Evolutionary conservation across 805 yeast species (phyloP).

Genomic region (Middelhovenomyces tepae): DNA sequence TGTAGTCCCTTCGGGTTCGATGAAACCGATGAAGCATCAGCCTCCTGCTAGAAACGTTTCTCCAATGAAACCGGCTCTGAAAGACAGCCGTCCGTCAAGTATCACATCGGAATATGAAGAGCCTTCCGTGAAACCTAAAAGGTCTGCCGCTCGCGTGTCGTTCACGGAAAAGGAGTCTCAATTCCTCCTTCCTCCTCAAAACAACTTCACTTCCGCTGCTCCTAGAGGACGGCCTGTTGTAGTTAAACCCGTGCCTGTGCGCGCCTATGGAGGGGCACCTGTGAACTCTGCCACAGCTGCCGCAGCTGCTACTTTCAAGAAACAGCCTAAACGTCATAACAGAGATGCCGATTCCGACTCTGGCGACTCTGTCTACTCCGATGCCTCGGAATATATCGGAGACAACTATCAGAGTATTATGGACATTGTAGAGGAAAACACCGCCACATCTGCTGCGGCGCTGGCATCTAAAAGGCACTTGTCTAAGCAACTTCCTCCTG

Average conservation of each 20-base stretch:
- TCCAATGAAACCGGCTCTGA: slow-evolving; percentile 28
- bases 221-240: neutral
- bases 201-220: neutral
- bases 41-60: slow-evolving; percentile 24
- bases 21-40: slow-evolving; percentile 10
- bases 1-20: slow-evolving; percentile 5
- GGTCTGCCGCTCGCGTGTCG: slow-evolving; percentile 8
- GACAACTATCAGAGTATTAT: no score
- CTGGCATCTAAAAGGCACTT: no score
- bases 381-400: slow-evolving; percentile 14
- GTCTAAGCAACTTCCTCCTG: no score
- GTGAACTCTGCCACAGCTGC: slow-evolving; percentile 14
- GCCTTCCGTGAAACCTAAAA: slow-evolving; percentile 1
- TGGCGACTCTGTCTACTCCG: slow-evolving; percentile 18
- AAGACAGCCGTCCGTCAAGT: slow-evolving; percentile 13
- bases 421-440: no score
- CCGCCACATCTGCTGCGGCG: no score
- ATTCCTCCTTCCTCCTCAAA: slow-evolving; percentile 5
- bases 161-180: slow-evolving; percentile 5
- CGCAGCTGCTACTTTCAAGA: slow-evolving; percentile 8
- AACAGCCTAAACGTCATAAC: no score
- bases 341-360: slow-evolving; percentile 13
- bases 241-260: no score
- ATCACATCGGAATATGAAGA: slow-evolving; percentile 10
- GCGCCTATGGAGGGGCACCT: no score